These are phyloP conservation scores for Sugiyamaella chiloensis DNA, from an alignment of 805 yeast genomes.

Conservation along the genomic window DNA sequence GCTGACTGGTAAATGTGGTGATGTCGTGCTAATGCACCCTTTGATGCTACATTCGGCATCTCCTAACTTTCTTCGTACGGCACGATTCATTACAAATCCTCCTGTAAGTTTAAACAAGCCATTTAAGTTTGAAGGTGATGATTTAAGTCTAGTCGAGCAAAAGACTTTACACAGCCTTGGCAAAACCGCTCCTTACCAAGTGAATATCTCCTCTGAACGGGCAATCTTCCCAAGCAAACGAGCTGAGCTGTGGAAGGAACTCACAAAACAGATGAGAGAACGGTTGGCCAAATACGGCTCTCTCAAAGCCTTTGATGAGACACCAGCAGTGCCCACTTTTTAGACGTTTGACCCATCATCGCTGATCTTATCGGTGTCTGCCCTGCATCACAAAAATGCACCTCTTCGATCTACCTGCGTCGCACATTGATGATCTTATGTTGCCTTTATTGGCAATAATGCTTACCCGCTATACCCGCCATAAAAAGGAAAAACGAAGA, in stretches of 20 bases:
- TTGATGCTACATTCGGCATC: slow-evolving; percentile 20
- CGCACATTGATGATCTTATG: too few relatives aligned
- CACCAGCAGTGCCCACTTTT: background rate
- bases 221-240: slow-evolving; percentile 8
- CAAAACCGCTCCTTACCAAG: slow-evolving; percentile 5
- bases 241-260: slow-evolving; percentile 9
- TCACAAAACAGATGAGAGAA: slow-evolving; percentile 9
- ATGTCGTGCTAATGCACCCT: slow-evolving; percentile 19
- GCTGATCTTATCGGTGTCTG: too few relatives aligned
- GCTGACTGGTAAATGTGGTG: slow-evolving; percentile 19
- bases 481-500: background rate
- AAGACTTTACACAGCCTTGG: slow-evolving; percentile 15
- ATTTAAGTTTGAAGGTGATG: slow-evolving; percentile 12
- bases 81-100: slow-evolving; percentile 20
- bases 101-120: slow-evolving; percentile 19
- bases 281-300: slow-evolving; percentile 11
- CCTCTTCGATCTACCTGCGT: too few relatives aligned
- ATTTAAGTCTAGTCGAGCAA: slow-evolving; percentile 16
- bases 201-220: slow-evolving; percentile 9
- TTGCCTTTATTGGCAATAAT: too few relatives aligned
- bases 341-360: too few relatives aligned
- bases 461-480: too few relatives aligned
- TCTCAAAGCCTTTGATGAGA: slow-evolving; percentile 6
- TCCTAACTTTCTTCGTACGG: slow-evolving; percentile 16
- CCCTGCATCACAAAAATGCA: background rate